Conservation (phyloP, 2,329 filamentous ascomycete species). For the Sordariomycetes sp. region DNA sequence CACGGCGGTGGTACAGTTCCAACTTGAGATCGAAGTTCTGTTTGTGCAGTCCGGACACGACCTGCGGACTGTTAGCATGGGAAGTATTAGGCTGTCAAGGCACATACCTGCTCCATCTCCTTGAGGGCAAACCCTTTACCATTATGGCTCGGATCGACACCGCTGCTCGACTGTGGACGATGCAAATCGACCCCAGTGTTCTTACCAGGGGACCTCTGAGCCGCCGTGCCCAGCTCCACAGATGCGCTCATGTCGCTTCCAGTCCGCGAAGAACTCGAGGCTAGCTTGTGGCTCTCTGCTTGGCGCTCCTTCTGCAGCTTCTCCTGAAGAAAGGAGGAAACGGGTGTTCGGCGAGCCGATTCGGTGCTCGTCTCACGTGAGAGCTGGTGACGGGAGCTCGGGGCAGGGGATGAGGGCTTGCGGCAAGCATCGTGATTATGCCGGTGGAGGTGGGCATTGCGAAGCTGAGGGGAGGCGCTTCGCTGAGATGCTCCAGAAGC, state of each 20-base stretch:
- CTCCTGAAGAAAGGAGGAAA: constrained; percentile 46
- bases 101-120: constrained; percentile 49
- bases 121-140: constrained; percentile 53
- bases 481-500: constrained; percentile 30
- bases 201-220: constrained; percentile 29
- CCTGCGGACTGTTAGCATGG: constrained; percentile 24
- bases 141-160: constrained; percentile 26
- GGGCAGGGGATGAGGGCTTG: constrained; percentile 21
- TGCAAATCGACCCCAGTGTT: constrained; percentile 20
- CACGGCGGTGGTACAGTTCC: constrained; percentile 59
- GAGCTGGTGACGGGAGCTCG: constrained; percentile 30
- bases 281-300: constrained; percentile 33
- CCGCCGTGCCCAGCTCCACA: constrained; percentile 23
- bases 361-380: constrained; percentile 33
- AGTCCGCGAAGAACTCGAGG: constrained; percentile 18
- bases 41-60: constrained; percentile 60
- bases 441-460: constrained; percentile 27
- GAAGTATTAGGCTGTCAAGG: constrained; percentile 19
- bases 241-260: constrained; percentile 28
- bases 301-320: constrained; percentile 41
- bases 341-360: constrained; percentile 24
- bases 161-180: constrained; percentile 33
- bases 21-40: constrained; percentile 72
- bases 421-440: constrained; percentile 26
- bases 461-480: constrained; percentile 22